A percentile compares a stretch with the other conserved stretches of the same genome.
These are phyloP conservation scores for Rutstroemia sp. DNA, from an alignment of 2,329 filamentous ascomycete genomes.

Conservation along the genomic window DNA sequence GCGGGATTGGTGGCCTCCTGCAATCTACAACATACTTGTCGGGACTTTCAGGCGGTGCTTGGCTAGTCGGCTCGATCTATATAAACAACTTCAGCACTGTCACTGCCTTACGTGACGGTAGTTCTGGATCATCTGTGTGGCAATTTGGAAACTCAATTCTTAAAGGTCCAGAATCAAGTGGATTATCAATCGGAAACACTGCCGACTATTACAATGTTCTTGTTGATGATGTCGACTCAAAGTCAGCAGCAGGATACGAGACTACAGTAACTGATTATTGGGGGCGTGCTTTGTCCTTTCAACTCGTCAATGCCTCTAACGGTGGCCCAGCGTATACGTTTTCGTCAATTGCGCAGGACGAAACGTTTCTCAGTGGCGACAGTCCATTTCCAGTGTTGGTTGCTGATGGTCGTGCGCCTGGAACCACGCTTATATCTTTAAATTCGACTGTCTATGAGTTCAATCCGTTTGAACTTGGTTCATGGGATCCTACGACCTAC, in stretches of 20 bases:
- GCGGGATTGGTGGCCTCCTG: slow-evolving; percentile 71
- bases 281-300: slow-evolving; percentile 76
- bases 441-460: slow-evolving; percentile 73
- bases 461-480: slow-evolving; percentile 72
- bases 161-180: slow-evolving; percentile 43
- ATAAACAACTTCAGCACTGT: slow-evolving; percentile 72
- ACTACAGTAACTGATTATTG: slow-evolving; percentile 81
- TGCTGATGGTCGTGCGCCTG: slow-evolving; percentile 59
- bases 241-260: slow-evolving; percentile 56
- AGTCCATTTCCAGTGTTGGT: slow-evolving; percentile 69
- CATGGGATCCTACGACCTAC: slow-evolving; percentile 63
- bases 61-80: slow-evolving; percentile 76
- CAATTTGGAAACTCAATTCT: slow-evolving; percentile 55
- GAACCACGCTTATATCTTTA: slow-evolving; percentile 50
- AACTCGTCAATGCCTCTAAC: slow-evolving; percentile 68
- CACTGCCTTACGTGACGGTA: slow-evolving; percentile 42
- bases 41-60: slow-evolving; percentile 74
- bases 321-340: slow-evolving; percentile 77
- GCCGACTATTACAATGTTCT: slow-evolving; percentile 57
- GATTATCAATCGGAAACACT: slow-evolving; percentile 45
- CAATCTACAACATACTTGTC: slow-evolving; percentile 76
- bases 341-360: slow-evolving; percentile 63
- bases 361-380: slow-evolving; percentile 54
- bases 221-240: slow-evolving; percentile 49
- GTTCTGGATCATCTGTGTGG: slow-evolving; percentile 43